Percentiles rank a stretch among this genome's conserved stretches.
Evolutionary conservation across 352 stramenopile species (phyloP).

Genomic region (Aphanomyces stellatus): DNA sequence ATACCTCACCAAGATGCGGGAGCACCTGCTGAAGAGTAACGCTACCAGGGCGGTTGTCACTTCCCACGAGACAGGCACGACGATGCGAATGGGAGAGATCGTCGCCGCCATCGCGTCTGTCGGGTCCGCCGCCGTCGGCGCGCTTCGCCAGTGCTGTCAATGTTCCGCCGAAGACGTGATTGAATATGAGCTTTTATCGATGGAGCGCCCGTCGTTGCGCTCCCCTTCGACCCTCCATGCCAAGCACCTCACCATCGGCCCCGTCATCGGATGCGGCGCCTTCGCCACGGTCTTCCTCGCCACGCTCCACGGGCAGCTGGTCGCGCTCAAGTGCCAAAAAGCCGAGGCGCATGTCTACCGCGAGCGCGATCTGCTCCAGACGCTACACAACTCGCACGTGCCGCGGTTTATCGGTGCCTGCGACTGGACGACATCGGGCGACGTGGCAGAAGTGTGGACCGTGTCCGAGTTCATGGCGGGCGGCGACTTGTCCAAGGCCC

Average conservation of each 20-base stretch:
- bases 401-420: background rate
- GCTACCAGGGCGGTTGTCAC: background rate
- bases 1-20: background rate
- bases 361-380: background rate
- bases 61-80: background rate
- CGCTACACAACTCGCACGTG: background rate
- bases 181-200: background rate
- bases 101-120: background rate
- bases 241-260: background rate
- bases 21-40: background rate
- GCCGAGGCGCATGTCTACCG: conserved; percentile 31
- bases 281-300: conserved; percentile 70
- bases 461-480: conserved; percentile 69
- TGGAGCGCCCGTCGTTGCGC: background rate
- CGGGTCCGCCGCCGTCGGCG: background rate
- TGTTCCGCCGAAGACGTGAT: background rate
- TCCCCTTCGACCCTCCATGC: background rate
- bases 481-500: conserved; percentile 48
- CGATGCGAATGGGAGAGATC: background rate
- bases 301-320: conserved; percentile 53
- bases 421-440: conserved; percentile 32
- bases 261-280: conserved; percentile 56
- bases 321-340: conserved; percentile 62
- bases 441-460: conserved; percentile 66
- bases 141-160: background rate